Conservation (phyloP, 768 basidiomycete species). For the Strobilomyces dryophilus region DNA sequence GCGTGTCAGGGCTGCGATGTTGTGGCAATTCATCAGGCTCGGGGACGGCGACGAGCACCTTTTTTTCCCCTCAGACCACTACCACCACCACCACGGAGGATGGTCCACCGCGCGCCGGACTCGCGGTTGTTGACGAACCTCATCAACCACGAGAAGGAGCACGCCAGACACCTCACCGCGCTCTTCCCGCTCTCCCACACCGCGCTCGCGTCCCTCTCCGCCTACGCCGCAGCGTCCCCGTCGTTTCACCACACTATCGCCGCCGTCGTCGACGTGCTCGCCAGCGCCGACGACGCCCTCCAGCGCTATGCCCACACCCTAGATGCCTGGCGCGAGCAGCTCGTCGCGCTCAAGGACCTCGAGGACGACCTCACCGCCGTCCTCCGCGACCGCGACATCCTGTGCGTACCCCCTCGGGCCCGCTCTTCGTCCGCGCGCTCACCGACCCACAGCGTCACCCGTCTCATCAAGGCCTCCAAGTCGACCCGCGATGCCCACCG, state of each 20-base stretch:
- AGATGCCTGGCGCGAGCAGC: conserved; percentile 61
- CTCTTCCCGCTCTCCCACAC: conserved; percentile 58
- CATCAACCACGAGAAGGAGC: conserved; percentile 67
- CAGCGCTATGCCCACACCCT: conserved; percentile 54
- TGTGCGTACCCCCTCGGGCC: conserved; percentile 45
- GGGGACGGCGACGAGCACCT: background rate
- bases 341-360: conserved; percentile 55
- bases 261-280: conserved; percentile 53
- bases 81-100: conserved; percentile 18
- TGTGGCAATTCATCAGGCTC: background rate
- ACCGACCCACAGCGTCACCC: conserved; percentile 52
- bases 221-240: conserved; percentile 67
- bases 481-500: conserved; percentile 36
- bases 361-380: conserved; percentile 73
- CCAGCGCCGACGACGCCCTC: conserved; percentile 66
- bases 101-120: conserved; percentile 74
- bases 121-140: conserved; percentile 68
- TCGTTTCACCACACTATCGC: conserved; percentile 30
- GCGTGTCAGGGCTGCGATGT: background rate
- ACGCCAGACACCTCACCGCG: conserved; percentile 53
- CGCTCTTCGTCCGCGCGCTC: background rate
- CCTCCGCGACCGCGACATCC: conserved; percentile 68
- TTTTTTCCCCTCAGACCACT: background rate
- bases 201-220: conserved; percentile 62
- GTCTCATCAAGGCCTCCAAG: conserved; percentile 76